A percentile compares a stretch with the other conserved stretches of the same genome.
Conservation (phyloP, 768 basidiomycete genomes). For the Daedaleopsis sinensis region DNA sequence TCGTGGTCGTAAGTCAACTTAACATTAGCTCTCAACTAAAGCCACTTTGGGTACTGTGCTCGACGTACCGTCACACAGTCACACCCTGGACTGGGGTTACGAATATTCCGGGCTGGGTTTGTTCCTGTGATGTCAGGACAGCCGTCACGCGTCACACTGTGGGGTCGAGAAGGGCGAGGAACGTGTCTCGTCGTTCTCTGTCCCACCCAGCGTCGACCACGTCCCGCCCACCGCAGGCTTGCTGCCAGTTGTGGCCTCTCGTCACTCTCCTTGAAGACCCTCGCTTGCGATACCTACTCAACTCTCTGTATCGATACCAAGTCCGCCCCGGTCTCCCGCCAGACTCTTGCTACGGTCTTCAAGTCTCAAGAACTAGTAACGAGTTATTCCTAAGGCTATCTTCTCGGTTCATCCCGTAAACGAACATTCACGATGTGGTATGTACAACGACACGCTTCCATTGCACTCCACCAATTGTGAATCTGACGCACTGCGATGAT, state of each 20-base stretch:
- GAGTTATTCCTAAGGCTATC: constrained; percentile 9
- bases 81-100: not conserved
- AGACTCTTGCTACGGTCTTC: constrained; percentile 16
- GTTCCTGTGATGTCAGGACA: constrained; percentile 8
- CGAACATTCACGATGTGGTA: constrained; percentile 31
- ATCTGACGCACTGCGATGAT: constrained; percentile 10
- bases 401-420: constrained; percentile 5
- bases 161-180: constrained; percentile 20
- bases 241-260: constrained; percentile 20
- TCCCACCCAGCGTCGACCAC: constrained; percentile 22
- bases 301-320: not conserved
- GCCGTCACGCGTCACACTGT: constrained; percentile 15
- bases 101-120: not conserved
- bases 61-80: constrained; percentile 2
- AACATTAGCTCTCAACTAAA: not conserved
- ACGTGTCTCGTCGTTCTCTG: constrained; percentile 24
- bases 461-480: not conserved
- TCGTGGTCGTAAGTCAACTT: not conserved
- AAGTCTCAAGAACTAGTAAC: constrained; percentile 17
- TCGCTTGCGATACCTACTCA: constrained; percentile 4
- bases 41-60: too few relatives aligned
- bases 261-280: constrained; percentile 15
- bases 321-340: not conserved
- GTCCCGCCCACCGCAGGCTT: constrained; percentile 19
- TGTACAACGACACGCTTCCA: not conserved